phyloP scores from a whole-genome alignment of 176 grass and related monocot species.

The Secale cereale region DNA sequence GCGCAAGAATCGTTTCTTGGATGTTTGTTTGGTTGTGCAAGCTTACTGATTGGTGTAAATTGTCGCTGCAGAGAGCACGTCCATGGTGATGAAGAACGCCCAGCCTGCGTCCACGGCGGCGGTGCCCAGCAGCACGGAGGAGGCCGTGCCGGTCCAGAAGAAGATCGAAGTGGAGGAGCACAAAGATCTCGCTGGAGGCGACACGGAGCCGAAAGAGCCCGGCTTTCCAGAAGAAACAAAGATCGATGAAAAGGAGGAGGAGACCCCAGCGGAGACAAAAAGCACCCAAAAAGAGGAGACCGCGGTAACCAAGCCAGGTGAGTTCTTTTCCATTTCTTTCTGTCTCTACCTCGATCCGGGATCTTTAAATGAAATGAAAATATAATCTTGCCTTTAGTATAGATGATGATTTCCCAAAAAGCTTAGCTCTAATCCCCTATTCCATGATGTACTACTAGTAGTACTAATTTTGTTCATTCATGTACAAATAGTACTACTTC shows the following conservation, averaged over 20 bases:
- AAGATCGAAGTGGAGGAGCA: not conserved
- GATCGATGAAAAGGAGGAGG: not conserved
- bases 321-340: not conserved
- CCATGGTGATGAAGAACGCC: constrained; percentile 32
- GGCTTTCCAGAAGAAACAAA: constrained; percentile 3
- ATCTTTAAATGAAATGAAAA: not conserved
- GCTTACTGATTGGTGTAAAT: not conserved
- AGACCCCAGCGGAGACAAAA: not conserved
- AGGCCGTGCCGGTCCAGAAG: not conserved
- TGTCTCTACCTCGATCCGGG: not conserved
- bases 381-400: not conserved
- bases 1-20: not conserved
- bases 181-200: not conserved
- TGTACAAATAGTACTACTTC: not conserved
- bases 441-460: not conserved
- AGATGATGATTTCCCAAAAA: not conserved
- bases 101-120: not conserved
- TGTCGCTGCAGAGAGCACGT: constrained; percentile 30
- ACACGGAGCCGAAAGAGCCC: not conserved
- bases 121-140: not conserved
- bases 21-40: not conserved
- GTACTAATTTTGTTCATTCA: not conserved
- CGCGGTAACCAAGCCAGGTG: constrained; percentile 11
- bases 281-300: not conserved
- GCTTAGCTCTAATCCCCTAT: not conserved